phyloP scores from a whole-genome alignment of 306 rosid genomes.

The Prunus dulcis region DNA sequence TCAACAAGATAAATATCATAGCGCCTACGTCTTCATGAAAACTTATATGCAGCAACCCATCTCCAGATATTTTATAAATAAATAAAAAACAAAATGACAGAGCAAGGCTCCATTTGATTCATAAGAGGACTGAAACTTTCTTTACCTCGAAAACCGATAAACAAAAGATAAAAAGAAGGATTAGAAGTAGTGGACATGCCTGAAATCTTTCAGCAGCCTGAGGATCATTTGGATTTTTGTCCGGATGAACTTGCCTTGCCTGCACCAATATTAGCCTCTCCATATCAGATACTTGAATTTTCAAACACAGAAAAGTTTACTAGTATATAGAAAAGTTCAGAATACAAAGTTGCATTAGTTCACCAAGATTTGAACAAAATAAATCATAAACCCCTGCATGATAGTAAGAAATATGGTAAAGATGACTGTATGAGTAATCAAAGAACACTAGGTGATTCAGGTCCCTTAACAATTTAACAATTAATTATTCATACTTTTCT shows the following conservation, averaged over 20 bases:
- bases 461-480: neutral
- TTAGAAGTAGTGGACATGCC: conserved; percentile 32
- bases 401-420: neutral
- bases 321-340: neutral
- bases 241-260: conserved; percentile 99
- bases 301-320: neutral
- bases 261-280: conserved; percentile 21
- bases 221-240: conserved; percentile 85
- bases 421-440: neutral
- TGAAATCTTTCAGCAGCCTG: conserved; percentile 81
- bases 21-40: neutral
- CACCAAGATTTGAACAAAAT: neutral
- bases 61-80: neutral
- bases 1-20: neutral
- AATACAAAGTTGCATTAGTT: neutral
- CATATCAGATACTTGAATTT: neutral
- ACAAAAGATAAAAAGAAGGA: neutral
- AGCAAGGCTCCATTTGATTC: neutral
- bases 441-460: neutral
- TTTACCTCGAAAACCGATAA: neutral
- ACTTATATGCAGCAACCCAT: neutral
- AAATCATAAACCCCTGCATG: neutral
- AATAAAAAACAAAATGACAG: neutral
- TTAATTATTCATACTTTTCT: neutral
- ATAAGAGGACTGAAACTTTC: neutral